A percentile compares a stretch with the other conserved stretches of the same genome.
Evolutionary conservation across 2,329 filamentous ascomycete species (phyloP).

Genomic region (Ceratocystis eucalypticola): DNA sequence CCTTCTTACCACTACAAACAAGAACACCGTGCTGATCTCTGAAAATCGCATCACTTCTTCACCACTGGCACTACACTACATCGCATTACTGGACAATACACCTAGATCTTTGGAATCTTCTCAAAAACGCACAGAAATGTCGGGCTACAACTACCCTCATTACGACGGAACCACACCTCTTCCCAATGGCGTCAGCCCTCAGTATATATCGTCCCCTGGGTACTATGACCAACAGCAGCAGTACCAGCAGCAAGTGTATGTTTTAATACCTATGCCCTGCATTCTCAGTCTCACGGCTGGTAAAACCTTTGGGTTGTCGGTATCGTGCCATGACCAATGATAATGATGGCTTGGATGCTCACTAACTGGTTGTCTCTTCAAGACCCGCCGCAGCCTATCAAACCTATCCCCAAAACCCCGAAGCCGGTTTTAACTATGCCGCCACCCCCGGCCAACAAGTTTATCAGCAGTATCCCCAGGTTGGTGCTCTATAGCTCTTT

Average conservation of each 20-base stretch:
- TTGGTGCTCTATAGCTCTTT: conserved; percentile 25
- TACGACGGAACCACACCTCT: not conserved
- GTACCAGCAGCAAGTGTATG: conserved; percentile 5
- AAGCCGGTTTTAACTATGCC: not conserved
- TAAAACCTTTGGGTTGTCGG: not conserved
- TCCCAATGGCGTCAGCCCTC: not conserved
- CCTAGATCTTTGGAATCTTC: too few species aligned
- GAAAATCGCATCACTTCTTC: not conserved
- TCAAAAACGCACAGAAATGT: not conserved
- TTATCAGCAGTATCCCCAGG: conserved; percentile 43
- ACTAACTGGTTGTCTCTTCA: not conserved
- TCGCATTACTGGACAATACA: too few species aligned
- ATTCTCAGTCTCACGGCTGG: not conserved
- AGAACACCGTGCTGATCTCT: too few species aligned
- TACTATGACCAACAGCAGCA: conserved; percentile 9
- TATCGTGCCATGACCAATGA: not conserved
- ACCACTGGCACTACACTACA: too few species aligned
- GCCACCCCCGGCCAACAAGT: not conserved
- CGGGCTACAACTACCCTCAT: conserved; percentile 6
- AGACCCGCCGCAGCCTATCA: not conserved
- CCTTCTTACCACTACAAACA: too few species aligned
- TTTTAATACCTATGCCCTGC: not conserved
- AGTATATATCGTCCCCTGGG: not conserved
- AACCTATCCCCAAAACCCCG: not conserved
- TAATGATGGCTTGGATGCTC: not conserved